Percentiles rank a stretch among this genome's conserved stretches.
Evolutionary conservation across 1,139 yeast species (phyloP).

Genomic region (Kodamaea ohmeri): DNA sequence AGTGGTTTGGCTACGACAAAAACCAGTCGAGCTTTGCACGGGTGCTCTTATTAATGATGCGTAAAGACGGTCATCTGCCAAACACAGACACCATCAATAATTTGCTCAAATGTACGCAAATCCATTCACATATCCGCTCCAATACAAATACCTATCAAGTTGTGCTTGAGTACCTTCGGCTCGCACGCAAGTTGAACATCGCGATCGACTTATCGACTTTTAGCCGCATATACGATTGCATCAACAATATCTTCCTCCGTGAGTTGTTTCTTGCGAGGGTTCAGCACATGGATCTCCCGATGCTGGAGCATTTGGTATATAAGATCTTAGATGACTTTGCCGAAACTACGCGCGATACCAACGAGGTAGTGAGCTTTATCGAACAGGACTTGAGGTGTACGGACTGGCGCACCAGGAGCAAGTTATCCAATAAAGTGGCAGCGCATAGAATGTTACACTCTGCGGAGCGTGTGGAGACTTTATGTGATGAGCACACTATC

Average conservation of each 20-base stretch:
- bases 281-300: conserved; percentile 33
- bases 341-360: conserved; percentile 24
- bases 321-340: conserved; percentile 39
- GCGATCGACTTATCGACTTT: conserved; percentile 37
- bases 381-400: conserved; percentile 31
- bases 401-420: conserved; percentile 32
- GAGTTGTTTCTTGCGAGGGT: conserved; percentile 36
- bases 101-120: conserved; percentile 30
- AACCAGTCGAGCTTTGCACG: conserved; percentile 45
- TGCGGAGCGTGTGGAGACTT: conserved; percentile 5
- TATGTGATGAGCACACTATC: conserved; percentile 15
- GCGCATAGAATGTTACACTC: conserved; percentile 20
- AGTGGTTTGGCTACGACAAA: conserved; percentile 42
- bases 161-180: conserved; percentile 30
- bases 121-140: conserved; percentile 37
- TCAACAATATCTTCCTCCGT: conserved; percentile 36
- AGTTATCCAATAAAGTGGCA: conserved; percentile 31
- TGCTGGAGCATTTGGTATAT: conserved; percentile 30
- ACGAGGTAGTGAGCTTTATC: conserved; percentile 33
- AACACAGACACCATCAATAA: conserved; percentile 42
- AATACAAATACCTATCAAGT: conserved; percentile 32
- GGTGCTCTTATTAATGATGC: conserved; percentile 41
- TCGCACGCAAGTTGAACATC: conserved; percentile 28
- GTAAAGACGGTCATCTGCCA: conserved; percentile 41
- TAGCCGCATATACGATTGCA: conserved; percentile 39